A percentile compares a stretch with the other conserved stretches of the same genome.
Conservation (phyloP, 1,139 yeast genomes). For the Petasospora fabianii region DNA sequence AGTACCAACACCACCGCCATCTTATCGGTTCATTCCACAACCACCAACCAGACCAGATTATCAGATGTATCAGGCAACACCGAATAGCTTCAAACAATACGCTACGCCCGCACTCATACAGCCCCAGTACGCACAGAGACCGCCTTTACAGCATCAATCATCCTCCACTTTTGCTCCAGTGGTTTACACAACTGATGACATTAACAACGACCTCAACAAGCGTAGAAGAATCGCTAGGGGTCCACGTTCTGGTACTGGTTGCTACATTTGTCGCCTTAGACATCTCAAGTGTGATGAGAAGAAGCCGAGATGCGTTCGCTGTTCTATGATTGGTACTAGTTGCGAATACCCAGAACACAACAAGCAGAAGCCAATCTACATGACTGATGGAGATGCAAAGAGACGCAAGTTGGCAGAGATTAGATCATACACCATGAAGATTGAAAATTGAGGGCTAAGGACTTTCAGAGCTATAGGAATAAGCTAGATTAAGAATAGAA, state of each 20-base stretch:
- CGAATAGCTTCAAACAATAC: background rate
- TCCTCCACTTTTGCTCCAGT: background rate
- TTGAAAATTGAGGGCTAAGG: too few relatives aligned
- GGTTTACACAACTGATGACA: background rate
- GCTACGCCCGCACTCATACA: background rate
- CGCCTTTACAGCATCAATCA: background rate
- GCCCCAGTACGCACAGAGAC: background rate
- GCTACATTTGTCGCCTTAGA: conserved; percentile 50
- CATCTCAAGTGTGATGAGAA: conserved; percentile 35
- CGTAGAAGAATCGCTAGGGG: conserved; percentile 3
- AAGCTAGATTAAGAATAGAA: too few relatives aligned
- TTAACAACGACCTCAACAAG: background rate
- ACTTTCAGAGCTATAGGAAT: too few relatives aligned
- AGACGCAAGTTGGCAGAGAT: conserved; percentile 12
- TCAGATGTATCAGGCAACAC: background rate
- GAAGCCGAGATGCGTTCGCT: conserved; percentile 8
- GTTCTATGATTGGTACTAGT: conserved; percentile 6
- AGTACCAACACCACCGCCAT: too few relatives aligned
- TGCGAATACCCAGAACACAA: conserved; percentile 15
- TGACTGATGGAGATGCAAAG: conserved; percentile 5
- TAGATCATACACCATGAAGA: conserved; percentile 4
- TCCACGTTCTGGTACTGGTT: conserved; percentile 40
- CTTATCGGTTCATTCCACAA: background rate
- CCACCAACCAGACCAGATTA: too few relatives aligned
- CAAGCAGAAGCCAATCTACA: conserved; percentile 10